A percentile compares a stretch with the other conserved stretches of the same genome.
These are phyloP conservation scores for Penicillium simplicissimum DNA, from an alignment of 495 filamentous ascomycete genomes.

Conservation along the genomic window DNA sequence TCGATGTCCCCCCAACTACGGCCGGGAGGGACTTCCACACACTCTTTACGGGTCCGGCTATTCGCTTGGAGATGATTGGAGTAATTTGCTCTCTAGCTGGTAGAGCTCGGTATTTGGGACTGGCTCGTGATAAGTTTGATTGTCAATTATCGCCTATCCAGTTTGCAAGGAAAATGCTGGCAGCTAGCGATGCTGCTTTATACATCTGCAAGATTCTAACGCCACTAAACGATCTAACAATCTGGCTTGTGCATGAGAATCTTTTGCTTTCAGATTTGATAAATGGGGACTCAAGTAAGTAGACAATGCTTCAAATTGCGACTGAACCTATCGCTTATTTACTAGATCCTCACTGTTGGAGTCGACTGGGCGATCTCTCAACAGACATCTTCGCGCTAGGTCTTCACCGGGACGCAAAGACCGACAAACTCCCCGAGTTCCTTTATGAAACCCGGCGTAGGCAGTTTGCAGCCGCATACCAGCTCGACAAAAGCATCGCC, in stretches of 20 bases:
- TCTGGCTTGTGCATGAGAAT: slow-evolving; percentile 37
- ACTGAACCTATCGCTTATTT: background rate
- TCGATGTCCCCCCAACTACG: slow-evolving; percentile 19
- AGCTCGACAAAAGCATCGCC: slow-evolving; percentile 50
- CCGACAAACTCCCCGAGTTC: slow-evolving; percentile 39
- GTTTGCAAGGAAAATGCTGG: slow-evolving; percentile 32
- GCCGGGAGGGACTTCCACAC: slow-evolving; percentile 26
- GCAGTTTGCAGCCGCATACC: slow-evolving; percentile 50
- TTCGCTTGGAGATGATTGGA: slow-evolving; percentile 37
- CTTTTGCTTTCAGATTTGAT: slow-evolving; percentile 26
- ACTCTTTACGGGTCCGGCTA: slow-evolving; percentile 24
- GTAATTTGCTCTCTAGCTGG: slow-evolving; percentile 33
- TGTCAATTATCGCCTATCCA: slow-evolving; percentile 9
- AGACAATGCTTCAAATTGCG: background rate
- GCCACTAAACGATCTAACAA: slow-evolving; percentile 33
- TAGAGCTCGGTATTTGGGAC: slow-evolving; percentile 27
- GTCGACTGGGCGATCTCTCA: slow-evolving; percentile 33
- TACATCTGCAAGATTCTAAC: slow-evolving; percentile 35
- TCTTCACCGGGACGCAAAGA: slow-evolving; percentile 50
- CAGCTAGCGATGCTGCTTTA: slow-evolving; percentile 27
- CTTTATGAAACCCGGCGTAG: slow-evolving; percentile 47
- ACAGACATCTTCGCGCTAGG: slow-evolving; percentile 53
- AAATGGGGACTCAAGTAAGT: slow-evolving; percentile 35
- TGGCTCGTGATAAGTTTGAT: slow-evolving; percentile 20
- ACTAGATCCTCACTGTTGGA: slow-evolving; percentile 32